Base-by-base conservation (phyloP, 306 rosid species). In the Lathyrus tuberosus region DNA sequence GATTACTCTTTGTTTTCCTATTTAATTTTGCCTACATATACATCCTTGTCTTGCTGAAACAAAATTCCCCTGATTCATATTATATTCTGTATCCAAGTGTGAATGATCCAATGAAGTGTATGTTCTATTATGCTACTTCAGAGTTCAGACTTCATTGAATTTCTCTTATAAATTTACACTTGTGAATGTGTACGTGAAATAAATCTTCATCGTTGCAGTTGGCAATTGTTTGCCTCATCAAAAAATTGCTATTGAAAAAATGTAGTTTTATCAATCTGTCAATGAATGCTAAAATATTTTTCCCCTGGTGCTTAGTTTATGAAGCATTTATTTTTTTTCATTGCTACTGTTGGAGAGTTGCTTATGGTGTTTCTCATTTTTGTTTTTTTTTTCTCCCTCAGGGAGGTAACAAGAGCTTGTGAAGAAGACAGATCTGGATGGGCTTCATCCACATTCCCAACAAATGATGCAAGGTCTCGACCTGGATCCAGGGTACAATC, bases 401-500 rank as follows among this genome's bases (percentile, higher is more conserved):
- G 99, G 89, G 83, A 81, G 61, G 88, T 96, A 47, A 69, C 89
- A 60, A 91, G 72, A 76, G 82, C 89, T 77, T 91, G 99, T 38
- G 79, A 48, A 61, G 95, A 94, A 46, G 92, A 80, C 79, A 66
- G 68, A 62, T 70, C 71, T 54, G 92, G 86, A 67, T 94, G 99
- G 99, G 99, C 97, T 30, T 86, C 88, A 8, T 88, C 95, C 16
- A 89, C 82, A 18, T 91, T 94, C 80, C 91, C 87, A 0, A 79
- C 83, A 38, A 85, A 85, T 10, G 97, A 94, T 61, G 41, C 82
- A 61, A 75, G 74, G 78, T 70, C 88, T 71, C 87, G 91, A 78
- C 74, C 89, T 49, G 82, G 85, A 53, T 72, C 84, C 17, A 89
- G 81, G 84, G 41, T 74, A 61, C 92, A 86, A 46, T 80, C 89